Conservation (phyloP, 768 basidiomycete species). For the Pholiota microspora region DNA sequence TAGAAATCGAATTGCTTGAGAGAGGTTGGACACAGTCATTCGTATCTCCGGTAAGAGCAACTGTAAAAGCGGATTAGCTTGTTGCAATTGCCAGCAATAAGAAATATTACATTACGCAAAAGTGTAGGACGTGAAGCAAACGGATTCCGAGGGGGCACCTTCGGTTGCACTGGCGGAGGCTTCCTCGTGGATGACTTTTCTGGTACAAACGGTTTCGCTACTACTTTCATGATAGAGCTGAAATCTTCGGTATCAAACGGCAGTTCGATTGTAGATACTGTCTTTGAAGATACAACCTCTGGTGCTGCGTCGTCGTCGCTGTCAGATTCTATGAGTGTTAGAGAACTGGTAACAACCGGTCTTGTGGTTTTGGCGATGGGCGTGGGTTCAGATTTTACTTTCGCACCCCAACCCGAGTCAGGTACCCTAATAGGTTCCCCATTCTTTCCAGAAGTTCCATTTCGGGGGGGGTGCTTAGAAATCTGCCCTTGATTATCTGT, state of each 20-base stretch:
- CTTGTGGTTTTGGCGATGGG: neutral
- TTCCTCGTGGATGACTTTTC: slow-evolving; percentile 12
- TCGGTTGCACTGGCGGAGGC: slow-evolving; percentile 35
- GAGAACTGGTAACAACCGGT: neutral
- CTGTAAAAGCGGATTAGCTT: slow-evolving; percentile 33
- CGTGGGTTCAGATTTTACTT: neutral
- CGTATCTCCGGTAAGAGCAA: slow-evolving; percentile 84
- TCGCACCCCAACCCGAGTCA: slow-evolving; percentile 10
- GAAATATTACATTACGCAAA: slow-evolving; percentile 66
- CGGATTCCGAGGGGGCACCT: slow-evolving; percentile 53
- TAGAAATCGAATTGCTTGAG: slow-evolving; percentile 88
- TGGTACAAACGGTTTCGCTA: neutral
- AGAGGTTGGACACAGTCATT: slow-evolving; percentile 86
- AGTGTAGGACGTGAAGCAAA: slow-evolving; percentile 70
- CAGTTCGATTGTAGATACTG: slow-evolving; percentile 1
- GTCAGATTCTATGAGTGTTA: slow-evolving; percentile 14
- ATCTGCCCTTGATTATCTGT: slow-evolving; percentile 6
- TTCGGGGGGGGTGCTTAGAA: neutral
- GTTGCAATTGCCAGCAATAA: neutral
- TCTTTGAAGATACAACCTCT: slow-evolving; percentile 58
- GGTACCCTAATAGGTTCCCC: slow-evolving; percentile 4
- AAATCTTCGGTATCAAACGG: neutral
- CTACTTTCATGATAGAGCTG: neutral
- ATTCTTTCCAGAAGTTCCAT: neutral
- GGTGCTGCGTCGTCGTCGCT: slow-evolving; percentile 44